Evolutionary conservation across 768 basidiomycete species (phyloP), one percentile per base, ranked within the genome.

Genomic region (Tremella yokohamensis): DNA sequence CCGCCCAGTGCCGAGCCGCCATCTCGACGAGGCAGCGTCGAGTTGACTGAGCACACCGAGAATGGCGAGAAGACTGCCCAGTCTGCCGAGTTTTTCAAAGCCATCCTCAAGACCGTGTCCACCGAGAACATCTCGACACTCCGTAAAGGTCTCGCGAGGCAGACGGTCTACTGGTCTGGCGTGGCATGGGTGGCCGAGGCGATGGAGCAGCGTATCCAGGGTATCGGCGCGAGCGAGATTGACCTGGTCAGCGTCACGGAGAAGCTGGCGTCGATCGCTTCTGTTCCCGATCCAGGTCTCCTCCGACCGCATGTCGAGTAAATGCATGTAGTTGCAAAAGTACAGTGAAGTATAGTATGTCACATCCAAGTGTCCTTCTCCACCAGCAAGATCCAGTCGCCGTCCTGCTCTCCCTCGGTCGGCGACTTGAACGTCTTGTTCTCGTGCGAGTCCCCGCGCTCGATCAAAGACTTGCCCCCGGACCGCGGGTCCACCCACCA

Each of bases 121-220:
- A 25, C 44, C n/a, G 29, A 47, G 1, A 56, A 49, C 45, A 56
- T 56, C 42, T 16, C 54, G 9, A 44, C 54, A 2, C 40, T 56
- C 6, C 54, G 34, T 18, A 42, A 56, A 34, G 54, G 54, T 29
- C 54, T 56, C 24, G 40, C 40, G 11, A 24, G 42, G 40, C 42
- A 25, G 22, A 56, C 54, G 3, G 20, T 22, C 13, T 56, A 56
- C 45, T 56, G 54, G 54, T 40, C 54, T 11, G 54, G 54, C 54
- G 45, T 56, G 12, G 45, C 44, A 16, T 56, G 54, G 54, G 45
- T 56, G 4, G 54, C 54, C 26, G 54, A 49, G 26, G 54, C 40
- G 12, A 20, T 56, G 42, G 40, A 40, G 25, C 54, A 56, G 24
- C 22, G 54, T 9, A 25, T 49, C 18, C 26, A 42, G n/a, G 54